A percentile compares a stretch with the other conserved stretches of the same genome.
phyloP scores from a whole-genome alignment of 441 rosid genomes.

The Arabidopsis lyrata region DNA sequence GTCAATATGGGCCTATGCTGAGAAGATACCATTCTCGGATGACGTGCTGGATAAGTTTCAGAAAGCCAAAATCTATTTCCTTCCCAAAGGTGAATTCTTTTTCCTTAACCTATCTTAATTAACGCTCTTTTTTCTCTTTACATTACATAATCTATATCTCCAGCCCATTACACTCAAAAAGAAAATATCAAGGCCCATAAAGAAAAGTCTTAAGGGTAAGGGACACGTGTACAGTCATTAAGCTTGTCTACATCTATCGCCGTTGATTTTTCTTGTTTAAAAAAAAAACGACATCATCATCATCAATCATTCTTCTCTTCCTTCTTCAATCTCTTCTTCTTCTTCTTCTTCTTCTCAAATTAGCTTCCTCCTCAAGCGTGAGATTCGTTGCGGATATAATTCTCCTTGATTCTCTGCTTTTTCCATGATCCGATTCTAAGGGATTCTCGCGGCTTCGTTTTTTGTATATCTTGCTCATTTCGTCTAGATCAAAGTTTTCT shows the following conservation, averaged over 20 bases:
- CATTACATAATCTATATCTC: too few species aligned
- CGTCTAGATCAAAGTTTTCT: constrained; percentile 6
- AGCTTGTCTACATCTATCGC: constrained; percentile 32
- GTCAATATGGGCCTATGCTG: too few species aligned
- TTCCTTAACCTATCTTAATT: too few species aligned
- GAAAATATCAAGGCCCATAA: constrained; percentile 26
- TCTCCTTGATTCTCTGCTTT: not conserved
- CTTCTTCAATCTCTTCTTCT: not conserved
- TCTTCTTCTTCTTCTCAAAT: constrained; percentile 10
- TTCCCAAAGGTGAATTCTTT: too few species aligned
- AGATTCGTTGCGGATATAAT: constrained; percentile 13
- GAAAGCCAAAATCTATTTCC: too few species aligned
- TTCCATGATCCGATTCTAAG: constrained; percentile 31
- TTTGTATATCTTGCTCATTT: not conserved
- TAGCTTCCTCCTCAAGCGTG: constrained; percentile 38
- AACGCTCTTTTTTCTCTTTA: too few species aligned
- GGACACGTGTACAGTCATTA: constrained; percentile 40
- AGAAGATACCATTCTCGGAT: too few species aligned
- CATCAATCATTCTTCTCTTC: not conserved
- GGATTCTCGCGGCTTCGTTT: not conserved
- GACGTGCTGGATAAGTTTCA: too few species aligned
- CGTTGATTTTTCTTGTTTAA: constrained; percentile 29
- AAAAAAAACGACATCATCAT: not conserved
- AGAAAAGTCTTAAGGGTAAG: constrained; percentile 18
- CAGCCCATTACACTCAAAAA: too few species aligned